Evolutionary conservation across 768 basidiomycete genomes (phyloP), one percentile per base, ranked within the genome.

Genomic region (Boletus reticuloceps): DNA sequence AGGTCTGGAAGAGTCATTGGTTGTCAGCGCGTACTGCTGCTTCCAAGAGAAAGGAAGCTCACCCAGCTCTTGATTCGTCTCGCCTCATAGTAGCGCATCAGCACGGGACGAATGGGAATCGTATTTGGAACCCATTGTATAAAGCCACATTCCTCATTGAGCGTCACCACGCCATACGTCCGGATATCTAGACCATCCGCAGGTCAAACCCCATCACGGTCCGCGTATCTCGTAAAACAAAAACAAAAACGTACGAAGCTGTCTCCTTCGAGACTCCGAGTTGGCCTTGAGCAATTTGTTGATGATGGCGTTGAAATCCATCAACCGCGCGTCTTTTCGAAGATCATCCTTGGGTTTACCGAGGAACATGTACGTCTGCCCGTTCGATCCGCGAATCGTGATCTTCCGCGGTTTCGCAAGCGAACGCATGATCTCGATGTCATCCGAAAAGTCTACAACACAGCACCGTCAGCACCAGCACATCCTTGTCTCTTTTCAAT

Each of bases 91-190:
- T 72, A 73, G 56, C 85, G 85, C 49, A 79, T 60, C 14, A 98
- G 75, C 42, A 98, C 81, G 1, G 82, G 80, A 29, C 96, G 86
- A 37, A 98, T 72, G 1, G 93, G 89, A 27, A 84, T 79, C 1
- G 95, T 97, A 68, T 98, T 89, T 1, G 89, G 91, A 4, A 99
- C 97, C 97, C 97, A 99, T 83, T 99, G 93, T 53, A 98, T 93
- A 47, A 98, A 84, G 0, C 97, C 97, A 64, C 95, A 98, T 60
- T 96, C 94, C 62, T 98, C 96, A 66, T 97, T 98, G 58, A 99
- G 79, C 6, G 95, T 92, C 27, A 97, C 88, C n/a, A 98, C 94
- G n/a, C 94, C 91, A 65, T 98, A 99, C 3, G 97, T 98, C 25
- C 96, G 85, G 54, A 99, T 93, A 67, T 89, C 96, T 60, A 53